These are phyloP conservation scores for Hygrophoropsis aurantiaca DNA, from an alignment of 768 basidiomycete genomes.

Conservation along the genomic window DNA sequence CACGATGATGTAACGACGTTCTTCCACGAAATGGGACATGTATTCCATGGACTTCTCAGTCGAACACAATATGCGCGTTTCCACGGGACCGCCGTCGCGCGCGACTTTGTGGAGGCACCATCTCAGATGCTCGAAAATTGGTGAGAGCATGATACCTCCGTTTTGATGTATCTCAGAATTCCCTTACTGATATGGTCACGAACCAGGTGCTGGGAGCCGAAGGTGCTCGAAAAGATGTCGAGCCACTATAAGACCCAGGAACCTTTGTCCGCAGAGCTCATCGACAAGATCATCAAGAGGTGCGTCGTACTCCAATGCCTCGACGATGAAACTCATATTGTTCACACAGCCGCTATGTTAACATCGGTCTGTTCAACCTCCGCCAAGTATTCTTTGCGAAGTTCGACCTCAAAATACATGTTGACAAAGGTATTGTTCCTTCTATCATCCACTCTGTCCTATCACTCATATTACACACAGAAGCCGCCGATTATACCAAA, in stretches of 20 bases:
- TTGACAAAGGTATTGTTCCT: conserved; percentile 49
- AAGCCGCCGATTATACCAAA: conserved; percentile 68
- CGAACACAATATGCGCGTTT: conserved; percentile 71
- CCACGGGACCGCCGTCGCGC: conserved; percentile 79
- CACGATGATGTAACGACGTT: conserved; percentile 88
- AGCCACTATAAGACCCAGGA: conserved; percentile 75
- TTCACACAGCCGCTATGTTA: conserved; percentile 51
- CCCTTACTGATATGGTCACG: neutral
- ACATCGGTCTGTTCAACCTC: conserved; percentile 78
- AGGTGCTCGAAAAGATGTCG: conserved; percentile 65
- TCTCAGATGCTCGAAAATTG: conserved; percentile 94
- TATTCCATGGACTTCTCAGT: conserved; percentile 69
- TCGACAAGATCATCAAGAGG: conserved; percentile 81
- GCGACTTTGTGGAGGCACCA: conserved; percentile 88
- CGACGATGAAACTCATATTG: neutral
- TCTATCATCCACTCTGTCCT: neutral
- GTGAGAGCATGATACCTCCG: no score
- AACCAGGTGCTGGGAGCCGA: conserved; percentile 76
- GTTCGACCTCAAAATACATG: conserved; percentile 76
- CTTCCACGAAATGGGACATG: conserved; percentile 89
- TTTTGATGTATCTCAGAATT: neutral
- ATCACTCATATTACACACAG: conserved; percentile 32
- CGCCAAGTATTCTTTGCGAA: conserved; percentile 85
- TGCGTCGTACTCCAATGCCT: conserved; percentile 19
- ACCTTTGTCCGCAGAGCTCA: conserved; percentile 68